Percentiles rank a stretch among this genome's conserved stretches.
These are phyloP conservation scores for Fusarium praegraminearum DNA, from an alignment of 2,329 filamentous ascomycete genomes.

Conservation along the genomic window DNA sequence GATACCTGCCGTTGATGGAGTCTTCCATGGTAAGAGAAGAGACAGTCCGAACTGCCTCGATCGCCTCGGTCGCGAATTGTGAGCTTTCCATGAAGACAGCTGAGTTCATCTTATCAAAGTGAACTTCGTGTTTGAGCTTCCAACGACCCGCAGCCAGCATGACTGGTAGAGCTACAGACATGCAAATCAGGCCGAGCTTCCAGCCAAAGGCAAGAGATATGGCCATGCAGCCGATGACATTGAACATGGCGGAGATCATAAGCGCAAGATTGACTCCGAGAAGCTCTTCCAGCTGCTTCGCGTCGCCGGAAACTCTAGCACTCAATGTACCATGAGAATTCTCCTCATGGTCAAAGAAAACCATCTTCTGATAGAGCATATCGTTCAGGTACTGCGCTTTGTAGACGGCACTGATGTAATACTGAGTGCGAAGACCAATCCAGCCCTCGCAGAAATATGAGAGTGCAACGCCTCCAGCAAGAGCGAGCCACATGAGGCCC, in stretches of 20 bases:
- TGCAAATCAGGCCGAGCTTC: conserved; percentile 55
- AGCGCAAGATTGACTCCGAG: conserved; percentile 51
- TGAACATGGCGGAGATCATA: conserved; percentile 48
- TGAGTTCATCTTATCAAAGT: conserved; percentile 69
- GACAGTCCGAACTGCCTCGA: conserved; percentile 73
- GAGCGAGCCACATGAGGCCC: conserved; percentile 51
- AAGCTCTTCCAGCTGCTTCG: conserved; percentile 51
- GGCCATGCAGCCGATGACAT: conserved; percentile 47
- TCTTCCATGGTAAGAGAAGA: conserved; percentile 70
- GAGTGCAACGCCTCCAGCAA: conserved; percentile 47
- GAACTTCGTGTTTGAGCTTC: conserved; percentile 60
- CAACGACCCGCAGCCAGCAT: conserved; percentile 53
- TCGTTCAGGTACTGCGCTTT: conserved; percentile 48
- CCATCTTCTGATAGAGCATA: conserved; percentile 48
- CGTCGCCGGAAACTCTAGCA: conserved; percentile 47
- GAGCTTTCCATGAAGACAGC: conserved; percentile 70
- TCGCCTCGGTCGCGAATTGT: conserved; percentile 72
- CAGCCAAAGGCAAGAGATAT: conserved; percentile 52
- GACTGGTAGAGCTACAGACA: conserved; percentile 52
- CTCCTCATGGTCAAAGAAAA: conserved; percentile 49
- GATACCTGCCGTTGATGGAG: conserved; percentile 59
- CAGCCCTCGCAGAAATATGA: conserved; percentile 47
- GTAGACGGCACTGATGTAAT: conserved; percentile 40
- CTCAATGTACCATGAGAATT: conserved; percentile 49
- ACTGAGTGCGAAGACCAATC: conserved; percentile 27